Percentiles rank a stretch among this genome's conserved stretches.
Conservation (phyloP, 1,284 basidiomycete genomes). For the Marasmius fiardii region DNA sequence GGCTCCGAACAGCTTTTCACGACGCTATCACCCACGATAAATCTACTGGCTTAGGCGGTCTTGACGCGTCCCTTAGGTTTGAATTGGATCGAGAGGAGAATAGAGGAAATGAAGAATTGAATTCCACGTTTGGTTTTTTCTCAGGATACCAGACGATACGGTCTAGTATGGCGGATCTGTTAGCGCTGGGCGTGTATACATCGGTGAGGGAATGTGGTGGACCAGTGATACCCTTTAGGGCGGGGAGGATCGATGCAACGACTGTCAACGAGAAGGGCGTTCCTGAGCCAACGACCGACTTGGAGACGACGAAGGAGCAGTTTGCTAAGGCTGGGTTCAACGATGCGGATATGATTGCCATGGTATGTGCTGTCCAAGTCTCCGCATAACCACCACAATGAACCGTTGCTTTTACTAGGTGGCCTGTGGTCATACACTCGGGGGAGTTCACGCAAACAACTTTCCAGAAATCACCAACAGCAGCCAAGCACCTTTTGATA, state of each 20-base stretch:
- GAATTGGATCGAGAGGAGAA: neutral
- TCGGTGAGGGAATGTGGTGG: neutral
- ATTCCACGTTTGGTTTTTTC: neutral
- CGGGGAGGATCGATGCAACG: neutral
- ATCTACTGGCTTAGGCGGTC: neutral
- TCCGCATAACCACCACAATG: neutral
- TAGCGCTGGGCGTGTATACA: constrained; percentile 1
- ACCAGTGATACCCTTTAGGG: neutral
- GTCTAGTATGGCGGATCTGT: constrained; percentile 1
- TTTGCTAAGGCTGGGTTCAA: neutral
- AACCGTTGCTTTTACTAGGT: neutral
- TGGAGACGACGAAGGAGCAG: neutral
- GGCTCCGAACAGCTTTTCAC: neutral
- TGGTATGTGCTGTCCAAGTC: neutral
- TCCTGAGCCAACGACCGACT: neutral
- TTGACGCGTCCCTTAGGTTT: neutral
- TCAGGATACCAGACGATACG: neutral
- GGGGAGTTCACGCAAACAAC: neutral
- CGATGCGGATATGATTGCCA: neutral
- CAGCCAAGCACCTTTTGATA: neutral
- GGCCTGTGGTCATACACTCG: constrained; percentile 1
- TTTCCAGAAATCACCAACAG: neutral
- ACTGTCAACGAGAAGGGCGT: neutral
- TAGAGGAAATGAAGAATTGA: neutral
- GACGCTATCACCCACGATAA: constrained; percentile 1